Evolutionary conservation across 1,284 basidiomycete species (phyloP), one percentile per base, ranked within the genome.

Genomic region (Melampsora occidentalis): DNA sequence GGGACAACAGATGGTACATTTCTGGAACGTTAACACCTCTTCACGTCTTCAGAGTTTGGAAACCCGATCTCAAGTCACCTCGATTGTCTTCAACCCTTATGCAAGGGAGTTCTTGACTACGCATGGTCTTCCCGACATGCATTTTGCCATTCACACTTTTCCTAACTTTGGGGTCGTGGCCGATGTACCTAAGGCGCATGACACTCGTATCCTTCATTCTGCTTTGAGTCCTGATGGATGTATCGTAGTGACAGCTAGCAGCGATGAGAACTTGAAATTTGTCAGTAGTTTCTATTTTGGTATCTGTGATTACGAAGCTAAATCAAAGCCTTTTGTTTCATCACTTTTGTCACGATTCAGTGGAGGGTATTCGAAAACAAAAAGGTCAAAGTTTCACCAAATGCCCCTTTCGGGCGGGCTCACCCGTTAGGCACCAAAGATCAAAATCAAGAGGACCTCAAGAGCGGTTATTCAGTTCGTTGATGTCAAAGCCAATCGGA

Each of bases 181-280:
- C 35, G 94, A 97, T 83, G 92, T 97, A 76, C 87, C 90, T 7
- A 92, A 95, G 77, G 94, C 94, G 2, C 95, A 97, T 81, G 94
- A 97, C 81, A 89, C 90, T 31, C 86, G 95, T 1, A 91, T 97
- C 67, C 84, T 97, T 57, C 93, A 91, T 82, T 91, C 90, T 69
- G 88, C 90, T n/a, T 82, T 96, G 9, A 89, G 90, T 69, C 95
- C 94, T 1, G 90, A 90, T 20, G 95, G 94, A 0, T 93, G 94
- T 79, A 89, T 93, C 6, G 89, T 97, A 7, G 91, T 90, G 79
- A 97, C 94, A 0, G 93, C 91, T 20, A 93, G 92, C 0, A 91
- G 91, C 0, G 95, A 97, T 81, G 94, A 97, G 85, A 94, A 94
- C 81, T 86, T 97, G 80, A 97, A 97, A 85, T 93, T 94, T 35